Conservation (phyloP, 805 yeast genomes). For the Starmerella roubikii region DNA sequence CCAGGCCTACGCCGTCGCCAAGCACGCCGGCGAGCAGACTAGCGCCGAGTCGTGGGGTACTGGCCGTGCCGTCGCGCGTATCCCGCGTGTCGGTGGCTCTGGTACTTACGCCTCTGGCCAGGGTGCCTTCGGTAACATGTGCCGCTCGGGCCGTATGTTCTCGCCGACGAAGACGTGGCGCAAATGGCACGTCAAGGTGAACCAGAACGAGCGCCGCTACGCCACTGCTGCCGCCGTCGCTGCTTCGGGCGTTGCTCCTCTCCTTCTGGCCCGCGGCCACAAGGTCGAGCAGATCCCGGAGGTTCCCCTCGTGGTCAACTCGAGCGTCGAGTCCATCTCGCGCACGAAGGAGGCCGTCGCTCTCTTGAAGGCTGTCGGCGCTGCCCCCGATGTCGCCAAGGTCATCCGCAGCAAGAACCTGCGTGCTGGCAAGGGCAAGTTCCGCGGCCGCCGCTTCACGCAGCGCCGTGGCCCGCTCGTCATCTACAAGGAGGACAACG, state of each 20-base stretch:
- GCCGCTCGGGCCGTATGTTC: slow-evolving; percentile 99
- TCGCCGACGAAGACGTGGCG: slow-evolving; percentile 99
- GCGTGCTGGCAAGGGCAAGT: slow-evolving; percentile 99
- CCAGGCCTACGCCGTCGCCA: slow-evolving; percentile 99
- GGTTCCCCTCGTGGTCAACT: slow-evolving; percentile 93
- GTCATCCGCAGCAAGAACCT: slow-evolving; percentile 96
- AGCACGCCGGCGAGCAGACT: slow-evolving; percentile 99
- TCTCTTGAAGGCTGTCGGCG: slow-evolving; percentile 95
- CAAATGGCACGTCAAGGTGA: slow-evolving; percentile 99
- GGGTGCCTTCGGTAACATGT: slow-evolving; percentile 99
- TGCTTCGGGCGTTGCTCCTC: slow-evolving; percentile 95
- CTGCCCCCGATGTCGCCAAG: slow-evolving; percentile 95
- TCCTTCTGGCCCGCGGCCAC: slow-evolving; percentile 99
- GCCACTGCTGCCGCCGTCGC: slow-evolving; percentile 99
- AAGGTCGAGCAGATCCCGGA: slow-evolving; percentile 95
- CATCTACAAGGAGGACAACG: slow-evolving; percentile 95
- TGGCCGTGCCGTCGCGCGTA: slow-evolving; percentile 99
- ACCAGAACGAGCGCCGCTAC: slow-evolving; percentile 99
- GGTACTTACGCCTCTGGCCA: slow-evolving; percentile 99
- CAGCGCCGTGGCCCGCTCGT: slow-evolving; percentile 99
- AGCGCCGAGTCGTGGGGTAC: slow-evolving; percentile 99
- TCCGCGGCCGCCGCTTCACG: slow-evolving; percentile 98
- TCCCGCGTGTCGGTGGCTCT: slow-evolving; percentile 99
- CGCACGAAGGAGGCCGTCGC: slow-evolving; percentile 99
- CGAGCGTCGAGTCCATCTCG: slow-evolving; percentile 79